Base-by-base conservation (phyloP, 1,139 yeast species). In the Ogataea hybrid region DNA sequence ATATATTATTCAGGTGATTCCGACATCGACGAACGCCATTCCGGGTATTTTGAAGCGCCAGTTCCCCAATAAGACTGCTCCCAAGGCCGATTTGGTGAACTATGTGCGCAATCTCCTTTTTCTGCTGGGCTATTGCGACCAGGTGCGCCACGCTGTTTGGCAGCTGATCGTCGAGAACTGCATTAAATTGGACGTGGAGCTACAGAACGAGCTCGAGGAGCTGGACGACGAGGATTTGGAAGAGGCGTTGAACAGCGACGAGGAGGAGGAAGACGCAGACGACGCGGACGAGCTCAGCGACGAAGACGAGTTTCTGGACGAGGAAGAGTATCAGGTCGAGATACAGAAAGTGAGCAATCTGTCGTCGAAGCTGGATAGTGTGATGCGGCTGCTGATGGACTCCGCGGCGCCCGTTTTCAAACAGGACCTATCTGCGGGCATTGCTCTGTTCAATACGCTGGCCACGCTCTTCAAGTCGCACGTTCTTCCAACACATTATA, bases 141-240 rank as follows among this genome's bases (percentile, higher is more conserved):
- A 88, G 53, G 68, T 88, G 49, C 77, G 80, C 52, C 75, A 77
- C 51, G 78, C 79, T 42, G 73, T 86, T 6, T 90, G 97, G 97
- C 83, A 84, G 22, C 65, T 87, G 44, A 71, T 90, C 17, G 69
- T 88, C 33, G 96, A 90, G 61, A 77, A 81, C 50, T 75, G 87
- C 42, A 88, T 92, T 47, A 86, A 88, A 53, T 70, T 92, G 34
- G 98, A 92, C 64, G 96, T 90, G n/a, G 97, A 89, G 62, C 70
- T 90, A 47, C 96, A 88, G 58, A 89, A 87, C 56, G 95, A 85
- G 56, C 65, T 86, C 48, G 96, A 87, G 52, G 95, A 87, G 51
- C 69, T 84, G 42, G 96, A 87, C 57, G 96, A 70, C 2, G 75
- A 67, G 1, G 67, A 61, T 12, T 63, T 53, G 5, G 68, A 58